phyloP scores from a whole-genome alignment of 768 basidiomycete genomes.

The Udeniomyces megalosporus region DNA sequence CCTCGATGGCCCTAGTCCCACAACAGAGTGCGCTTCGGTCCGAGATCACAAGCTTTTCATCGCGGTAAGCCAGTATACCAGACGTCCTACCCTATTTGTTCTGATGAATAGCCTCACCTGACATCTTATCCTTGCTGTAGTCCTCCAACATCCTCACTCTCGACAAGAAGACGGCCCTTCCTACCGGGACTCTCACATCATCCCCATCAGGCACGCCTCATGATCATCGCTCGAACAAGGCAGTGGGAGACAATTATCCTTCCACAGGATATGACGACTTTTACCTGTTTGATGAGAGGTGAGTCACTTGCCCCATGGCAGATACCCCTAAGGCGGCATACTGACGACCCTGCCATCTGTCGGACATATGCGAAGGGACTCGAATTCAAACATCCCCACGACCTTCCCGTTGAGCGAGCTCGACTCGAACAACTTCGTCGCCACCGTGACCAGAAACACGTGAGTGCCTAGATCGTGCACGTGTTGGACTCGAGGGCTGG shows the following conservation, averaged over 20 bases:
- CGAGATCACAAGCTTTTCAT: constrained; percentile 3
- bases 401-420: too few species aligned
- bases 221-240: constrained; percentile 8
- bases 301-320: background rate
- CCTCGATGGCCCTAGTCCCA: background rate
- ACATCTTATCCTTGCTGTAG: background rate
- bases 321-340: background rate
- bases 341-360: background rate
- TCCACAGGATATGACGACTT: constrained; percentile 11
- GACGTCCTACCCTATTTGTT: too few species aligned
- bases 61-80: background rate
- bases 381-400: too few species aligned
- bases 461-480: too few species aligned
- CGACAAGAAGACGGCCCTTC: constrained; percentile 7
- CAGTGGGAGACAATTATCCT: constrained; percentile 12
- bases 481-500: too few species aligned
- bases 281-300: constrained; percentile 8
- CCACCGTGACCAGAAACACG: too few species aligned
- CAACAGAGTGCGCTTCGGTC: background rate
- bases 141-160: constrained; percentile 8
- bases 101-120: background rate
- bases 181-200: background rate
- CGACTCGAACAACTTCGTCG: too few species aligned
- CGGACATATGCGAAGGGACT: background rate
- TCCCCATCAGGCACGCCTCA: constrained; percentile 1